Percentiles rank a stretch among this genome's conserved stretches.
Conservation (phyloP, 108 stramenopile genomes). For the Nitzschia putrida region DNA sequence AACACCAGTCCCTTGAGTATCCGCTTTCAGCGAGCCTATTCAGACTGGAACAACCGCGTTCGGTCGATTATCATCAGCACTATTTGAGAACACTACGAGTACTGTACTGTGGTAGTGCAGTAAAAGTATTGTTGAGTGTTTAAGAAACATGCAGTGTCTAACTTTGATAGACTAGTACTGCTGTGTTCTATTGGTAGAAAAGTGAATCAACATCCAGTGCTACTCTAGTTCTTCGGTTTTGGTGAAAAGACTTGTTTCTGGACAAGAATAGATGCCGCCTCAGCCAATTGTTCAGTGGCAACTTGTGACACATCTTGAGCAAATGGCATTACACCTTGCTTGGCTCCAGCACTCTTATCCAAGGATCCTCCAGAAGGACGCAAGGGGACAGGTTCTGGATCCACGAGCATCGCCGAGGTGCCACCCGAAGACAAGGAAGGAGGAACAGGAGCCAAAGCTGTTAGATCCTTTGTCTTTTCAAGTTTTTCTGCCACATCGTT, state of each 20-base stretch:
- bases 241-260: slow-evolving; percentile 17
- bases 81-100: neutral
- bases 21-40: neutral
- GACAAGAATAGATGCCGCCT: slow-evolving; percentile 1
- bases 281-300: slow-evolving; percentile 15
- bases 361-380: neutral
- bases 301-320: slow-evolving; percentile 4
- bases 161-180: neutral
- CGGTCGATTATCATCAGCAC: slow-evolving; percentile 16
- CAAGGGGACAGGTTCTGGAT: neutral
- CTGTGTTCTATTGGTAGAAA: no score
- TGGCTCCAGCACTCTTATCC: no score
- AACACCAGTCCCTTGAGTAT: neutral
- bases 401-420: slow-evolving; percentile 1
- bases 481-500: slow-evolving; percentile 2
- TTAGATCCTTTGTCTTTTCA: neutral
- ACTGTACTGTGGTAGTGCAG: no score
- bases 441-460: neutral
- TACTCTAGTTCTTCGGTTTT: neutral
- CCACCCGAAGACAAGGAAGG: no score
- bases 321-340: neutral
- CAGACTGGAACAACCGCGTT: slow-evolving; percentile 9
- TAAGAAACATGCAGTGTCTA: neutral
- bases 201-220: no score
- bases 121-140: neutral